Percentiles rank a stretch among this genome's conserved stretches.
These are phyloP conservation scores for Pulveroboletus sp. DNA, from an alignment of 768 basidiomycete species.

Conservation along the genomic window DNA sequence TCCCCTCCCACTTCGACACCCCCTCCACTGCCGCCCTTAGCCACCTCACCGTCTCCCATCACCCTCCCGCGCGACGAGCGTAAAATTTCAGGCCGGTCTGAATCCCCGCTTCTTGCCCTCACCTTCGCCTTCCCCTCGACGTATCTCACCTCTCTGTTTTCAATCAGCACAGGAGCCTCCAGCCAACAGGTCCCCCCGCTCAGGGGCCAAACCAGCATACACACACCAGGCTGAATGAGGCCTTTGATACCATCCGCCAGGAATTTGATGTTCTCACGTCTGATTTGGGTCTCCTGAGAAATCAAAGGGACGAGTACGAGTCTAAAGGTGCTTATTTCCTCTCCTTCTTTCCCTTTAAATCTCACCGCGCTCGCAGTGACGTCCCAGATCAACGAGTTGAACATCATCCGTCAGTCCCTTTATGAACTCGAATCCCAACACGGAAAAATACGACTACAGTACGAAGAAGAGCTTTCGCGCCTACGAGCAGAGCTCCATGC, in stretches of 20 bases:
- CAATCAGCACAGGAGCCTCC: constrained; percentile 48
- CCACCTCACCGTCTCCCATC: background rate
- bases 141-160: constrained; percentile 14
- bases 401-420: constrained; percentile 81
- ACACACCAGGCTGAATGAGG: constrained; percentile 59
- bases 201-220: constrained; percentile 39
- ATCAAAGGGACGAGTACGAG: constrained; percentile 87
- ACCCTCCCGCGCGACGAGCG: background rate
- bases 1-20: background rate
- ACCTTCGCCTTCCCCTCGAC: background rate
- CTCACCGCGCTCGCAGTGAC: constrained; percentile 44
- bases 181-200: constrained; percentile 45
- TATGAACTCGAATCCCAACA: constrained; percentile 92
- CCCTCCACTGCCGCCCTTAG: background rate
- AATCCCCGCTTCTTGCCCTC: background rate
- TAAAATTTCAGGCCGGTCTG: constrained; percentile 24
- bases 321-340: constrained; percentile 54
- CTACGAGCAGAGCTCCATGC: constrained; percentile 66
- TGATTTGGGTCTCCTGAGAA: constrained; percentile 64
- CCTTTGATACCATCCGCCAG: constrained; percentile 73
- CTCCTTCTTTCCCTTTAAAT: background rate
- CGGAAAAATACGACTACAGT: constrained; percentile 77
- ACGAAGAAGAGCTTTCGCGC: constrained; percentile 77
- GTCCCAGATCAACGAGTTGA: constrained; percentile 84
- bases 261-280: constrained; percentile 76